Base-by-base conservation (phyloP, 257 asterid species). In the Nicotiana benthamiana region DNA sequence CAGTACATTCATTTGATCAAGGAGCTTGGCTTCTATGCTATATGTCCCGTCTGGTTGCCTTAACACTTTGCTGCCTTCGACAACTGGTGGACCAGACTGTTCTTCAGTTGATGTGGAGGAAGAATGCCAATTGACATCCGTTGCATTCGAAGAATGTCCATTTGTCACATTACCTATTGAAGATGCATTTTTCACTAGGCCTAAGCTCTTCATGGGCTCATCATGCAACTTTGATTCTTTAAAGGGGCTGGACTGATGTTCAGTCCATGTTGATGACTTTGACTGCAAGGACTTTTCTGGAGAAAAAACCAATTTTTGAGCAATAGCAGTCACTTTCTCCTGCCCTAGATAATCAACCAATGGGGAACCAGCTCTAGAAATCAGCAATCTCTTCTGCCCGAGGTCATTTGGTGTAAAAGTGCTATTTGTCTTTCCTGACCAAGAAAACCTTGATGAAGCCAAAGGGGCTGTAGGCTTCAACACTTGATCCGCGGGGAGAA, bases 381-480 rank as follows among this genome's bases (percentile, higher is more conserved):
- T 84, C 82, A 75, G 83, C 63, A 84, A 61, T 51, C 66, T 84
- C 85, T 83, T 88, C 52, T 84, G 89, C 53, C 48, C 82, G 53
- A 86, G 83, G 75, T 74, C 80, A 67, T 84, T 80, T 77, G 92
- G 70, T 32, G 87, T 78, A 63, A 87, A 79, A 67, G 80, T 75
- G 80, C 74, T 82, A 67, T 62, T 83, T 15, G 79, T 81, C 79
- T 86, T 87, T 60, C 87, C 88, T 75, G 91, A 81, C 84, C 66
- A 83, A 83, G 78, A 86, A 82, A 88, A 85, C 90, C 61, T 76
- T 64, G 92, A 88, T 85, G 94, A 89, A 87, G 82, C 65, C 66
- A 83, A 74, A 84, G 84, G 51, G 46, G 15, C 68, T 52, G 80
- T 75, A 65, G 64, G 77, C 36, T 85, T n/a, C 51, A 30, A 65